phyloP scores from a whole-genome alignment of 768 basidiomycete genomes.

The Russula brevipes region DNA sequence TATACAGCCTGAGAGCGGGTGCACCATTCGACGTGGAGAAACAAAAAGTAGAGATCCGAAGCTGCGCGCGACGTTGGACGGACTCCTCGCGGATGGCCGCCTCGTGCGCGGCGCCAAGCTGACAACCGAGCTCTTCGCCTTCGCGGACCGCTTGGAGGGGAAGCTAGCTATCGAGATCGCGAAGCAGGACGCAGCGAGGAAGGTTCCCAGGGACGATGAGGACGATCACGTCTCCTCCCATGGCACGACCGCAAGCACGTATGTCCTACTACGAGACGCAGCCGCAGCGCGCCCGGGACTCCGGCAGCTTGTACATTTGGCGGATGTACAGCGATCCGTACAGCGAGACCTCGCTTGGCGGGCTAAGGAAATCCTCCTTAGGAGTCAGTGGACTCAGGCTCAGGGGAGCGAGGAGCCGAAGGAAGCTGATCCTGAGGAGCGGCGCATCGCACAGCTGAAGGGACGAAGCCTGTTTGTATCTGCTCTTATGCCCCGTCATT shows the following conservation, averaged over 20 bases:
- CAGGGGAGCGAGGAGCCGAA: background rate
- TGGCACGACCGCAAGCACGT: background rate
- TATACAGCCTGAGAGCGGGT: background rate
- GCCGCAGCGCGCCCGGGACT: background rate
- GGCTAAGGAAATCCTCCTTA: background rate
- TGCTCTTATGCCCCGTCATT: too few relatives aligned
- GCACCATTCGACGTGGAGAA: slow-evolving; percentile 16
- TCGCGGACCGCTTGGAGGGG: slow-evolving; percentile 10
- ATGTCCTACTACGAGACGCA: slow-evolving; percentile 2
- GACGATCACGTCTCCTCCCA: background rate
- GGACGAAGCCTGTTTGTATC: background rate
- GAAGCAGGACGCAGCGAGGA: background rate
- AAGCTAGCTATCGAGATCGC: background rate
- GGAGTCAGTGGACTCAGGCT: background rate
- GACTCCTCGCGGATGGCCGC: slow-evolving; percentile 12
- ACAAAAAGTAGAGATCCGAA: slow-evolving; percentile 16
- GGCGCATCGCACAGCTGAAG: slow-evolving; percentile 1
- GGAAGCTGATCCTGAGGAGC: background rate
- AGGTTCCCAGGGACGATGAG: background rate
- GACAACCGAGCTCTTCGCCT: slow-evolving; percentile 14
- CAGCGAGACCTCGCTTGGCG: slow-evolving; percentile 1
- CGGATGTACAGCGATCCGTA: slow-evolving; percentile 21
- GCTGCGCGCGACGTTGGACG: slow-evolving; percentile 16
- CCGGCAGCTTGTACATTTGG: slow-evolving; percentile 18
- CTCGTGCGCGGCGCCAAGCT: slow-evolving; percentile 12